Base-by-base conservation (phyloP, 768 basidiomycete genomes). In the Podaxis carcinomalis region DNA sequence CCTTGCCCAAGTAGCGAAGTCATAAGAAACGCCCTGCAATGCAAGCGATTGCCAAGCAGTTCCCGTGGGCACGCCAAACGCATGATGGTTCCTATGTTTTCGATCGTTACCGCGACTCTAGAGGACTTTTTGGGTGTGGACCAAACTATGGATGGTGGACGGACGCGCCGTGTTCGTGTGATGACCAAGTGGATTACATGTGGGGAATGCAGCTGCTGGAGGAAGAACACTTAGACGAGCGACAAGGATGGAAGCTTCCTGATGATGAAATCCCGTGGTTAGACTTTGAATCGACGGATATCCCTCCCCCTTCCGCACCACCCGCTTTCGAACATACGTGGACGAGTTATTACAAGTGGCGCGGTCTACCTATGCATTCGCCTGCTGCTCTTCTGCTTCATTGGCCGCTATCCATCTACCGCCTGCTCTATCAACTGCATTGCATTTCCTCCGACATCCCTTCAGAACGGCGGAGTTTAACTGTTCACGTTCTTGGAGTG, bases 301-400 rank as follows among this genome's bases (percentile, higher is more conserved):
- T 65, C 14, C 40, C 51, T 1, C n/a, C 63, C 46, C 61, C 66
- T 28, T 73, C 76, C 1, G 52, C 55, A 35, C 68, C 73, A 11
- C 65, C 67, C 13, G 55, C 58, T 61, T 64, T 64, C 64, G 71
- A 62, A 62, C 70, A 53, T 27, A 75, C 72, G 59, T 82, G 80
- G 81, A 70, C 68, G 35, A 74, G 75, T 25, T 82, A 78, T 69
- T 77, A 81, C 65, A 62, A 72, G 51, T 81, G 80, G 80, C 75
- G 80, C 39, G 70, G 73, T 51, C 65, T 82, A 21, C 74, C 80
- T 37, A 67, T 78, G 40, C 67, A 68, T 25, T 79, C 79, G 21
- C 77, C 78, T 6, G 78, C 77, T 0, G 77, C 73, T 25, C 69
- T 81, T 39, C 69, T 79, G n/a, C 69, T 82, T 65, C 75, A 78